Evolutionary conservation across 1,139 yeast species (phyloP).

Genomic region (Blastobotrys aristatus): DNA sequence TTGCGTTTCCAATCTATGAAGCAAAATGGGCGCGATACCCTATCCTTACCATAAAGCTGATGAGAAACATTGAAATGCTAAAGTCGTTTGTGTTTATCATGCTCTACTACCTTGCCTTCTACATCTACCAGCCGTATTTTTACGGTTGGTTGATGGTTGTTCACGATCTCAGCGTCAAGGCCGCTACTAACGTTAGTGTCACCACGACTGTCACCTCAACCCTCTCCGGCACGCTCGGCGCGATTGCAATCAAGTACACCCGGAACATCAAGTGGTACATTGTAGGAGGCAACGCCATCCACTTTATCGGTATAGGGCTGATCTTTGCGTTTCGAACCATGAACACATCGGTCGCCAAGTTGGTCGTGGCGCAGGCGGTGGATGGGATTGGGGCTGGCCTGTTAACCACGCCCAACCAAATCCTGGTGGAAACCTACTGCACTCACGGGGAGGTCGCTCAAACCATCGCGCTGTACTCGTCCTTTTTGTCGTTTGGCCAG

Average conservation of each 20-base stretch:
- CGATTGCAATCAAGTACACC: slow-evolving; percentile 44
- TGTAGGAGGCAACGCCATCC: slow-evolving; percentile 47
- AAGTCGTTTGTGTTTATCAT: slow-evolving; percentile 16
- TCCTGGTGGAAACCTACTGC: slow-evolving; percentile 21
- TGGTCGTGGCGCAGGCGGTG: slow-evolving; percentile 20
- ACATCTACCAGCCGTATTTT: slow-evolving; percentile 19
- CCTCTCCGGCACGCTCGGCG: slow-evolving; percentile 53
- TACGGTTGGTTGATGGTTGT: slow-evolving; percentile 47
- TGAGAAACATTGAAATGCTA: slow-evolving; percentile 12
- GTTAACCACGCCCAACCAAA: slow-evolving; percentile 20
- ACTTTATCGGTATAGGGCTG: slow-evolving; percentile 52
- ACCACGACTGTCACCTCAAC: slow-evolving; percentile 59
- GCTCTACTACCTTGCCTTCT: slow-evolving; percentile 17
- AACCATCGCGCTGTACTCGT: slow-evolving; percentile 22
- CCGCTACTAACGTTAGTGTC: slow-evolving; percentile 59
- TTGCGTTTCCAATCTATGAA: slow-evolving; percentile 17
- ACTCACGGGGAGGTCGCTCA: slow-evolving; percentile 22
- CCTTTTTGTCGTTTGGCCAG: slow-evolving; percentile 21
- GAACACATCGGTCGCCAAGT: slow-evolving; percentile 16
- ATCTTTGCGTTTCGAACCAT: slow-evolving; percentile 14
- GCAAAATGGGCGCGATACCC: slow-evolving; percentile 15
- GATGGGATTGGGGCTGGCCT: slow-evolving; percentile 25
- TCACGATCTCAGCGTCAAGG: slow-evolving; percentile 44
- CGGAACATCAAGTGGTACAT: slow-evolving; percentile 56
- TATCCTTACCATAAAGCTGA: slow-evolving; percentile 11